Evolutionary conservation across 2,329 filamentous ascomycete genomes (phyloP).

Genomic region (Calonectria hawksworthii): DNA sequence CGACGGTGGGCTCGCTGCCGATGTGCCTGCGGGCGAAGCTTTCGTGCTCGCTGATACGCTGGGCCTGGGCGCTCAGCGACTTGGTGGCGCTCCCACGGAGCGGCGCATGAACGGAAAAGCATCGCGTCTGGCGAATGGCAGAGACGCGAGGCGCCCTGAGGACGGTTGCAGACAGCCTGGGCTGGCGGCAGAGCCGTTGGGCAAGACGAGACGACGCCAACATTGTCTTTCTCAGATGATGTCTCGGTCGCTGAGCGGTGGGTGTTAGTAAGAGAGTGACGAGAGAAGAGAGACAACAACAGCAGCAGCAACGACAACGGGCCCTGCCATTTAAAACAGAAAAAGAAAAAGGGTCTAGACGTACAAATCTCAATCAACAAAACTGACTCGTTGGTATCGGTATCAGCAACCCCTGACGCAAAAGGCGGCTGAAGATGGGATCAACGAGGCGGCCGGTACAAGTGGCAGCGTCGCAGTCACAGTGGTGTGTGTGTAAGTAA

Average conservation of each 20-base stretch:
- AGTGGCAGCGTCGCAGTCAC: background rate
- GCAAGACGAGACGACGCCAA: constrained; percentile 45
- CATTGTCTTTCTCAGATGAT: constrained; percentile 33
- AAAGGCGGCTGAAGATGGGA: constrained; percentile 16
- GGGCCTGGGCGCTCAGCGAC: no score
- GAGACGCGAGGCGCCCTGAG: constrained; percentile 42
- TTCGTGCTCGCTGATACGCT: no score
- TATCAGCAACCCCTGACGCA: constrained; percentile 17
- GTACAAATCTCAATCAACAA: background rate
- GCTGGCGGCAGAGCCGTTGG: constrained; percentile 44
- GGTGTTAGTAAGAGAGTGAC: background rate
- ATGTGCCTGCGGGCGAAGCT: no score
- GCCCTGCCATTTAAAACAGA: background rate
- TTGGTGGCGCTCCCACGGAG: no score
- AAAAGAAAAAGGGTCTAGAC: background rate
- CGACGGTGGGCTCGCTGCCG: no score
- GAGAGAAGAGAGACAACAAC: background rate
- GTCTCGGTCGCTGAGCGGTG: background rate
- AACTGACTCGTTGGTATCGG: constrained; percentile 1
- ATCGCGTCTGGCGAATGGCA: constrained; percentile 19
- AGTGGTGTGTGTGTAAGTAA: background rate
- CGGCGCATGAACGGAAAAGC: constrained; percentile 35
- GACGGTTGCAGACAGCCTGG: constrained; percentile 34
- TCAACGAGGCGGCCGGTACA: background rate
- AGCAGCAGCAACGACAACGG: background rate